Base-by-base conservation (phyloP, 176 grass and related monocot species). In the Oryza meridionalis region DNA sequence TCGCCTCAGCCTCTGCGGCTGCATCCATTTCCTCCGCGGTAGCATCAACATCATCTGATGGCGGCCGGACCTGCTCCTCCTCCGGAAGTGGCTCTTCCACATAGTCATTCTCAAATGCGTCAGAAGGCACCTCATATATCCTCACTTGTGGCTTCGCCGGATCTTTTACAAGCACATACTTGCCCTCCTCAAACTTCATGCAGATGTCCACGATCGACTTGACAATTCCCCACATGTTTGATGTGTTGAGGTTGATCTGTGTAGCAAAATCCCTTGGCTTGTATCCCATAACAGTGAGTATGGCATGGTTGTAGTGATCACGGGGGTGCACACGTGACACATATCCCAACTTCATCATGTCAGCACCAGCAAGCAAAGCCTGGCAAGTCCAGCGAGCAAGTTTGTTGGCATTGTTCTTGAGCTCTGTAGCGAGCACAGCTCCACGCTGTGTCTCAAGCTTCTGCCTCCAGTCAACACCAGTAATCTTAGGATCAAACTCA, bases 371-470 rank as follows among this genome's bases (percentile, higher is more conserved):
- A 7, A 96, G 90, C 84, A 96, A 82, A 47, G 94, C 91, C 68
- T 96, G 94, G 37, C 86, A 84, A 16, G 91, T 96, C 94, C 94
- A 96, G 79, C 91, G 88, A 42, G 94, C 94, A 72, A 96, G 91
- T 61, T 96, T 96, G 83, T 96, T 96, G 1, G 94, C 88, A 82
- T 96, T 96, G 86, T 96, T 96, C 88, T 96, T 96, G 72, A 96
- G 90, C 77, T 96, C 94, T 44, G 94, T 96, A 64, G 94, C 94
- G 64, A 96, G 90, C 24, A 96, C 94, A 27, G 94, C 94, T 0
- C 94, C 94, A 13, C 91, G 85, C 53, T 96, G 94, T 43, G 88
- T 93, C 84, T 96, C 94, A 7, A 96, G 94, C 86, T 96, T 96
- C 77, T 96, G 91, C 76, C 75, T 87, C 94, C 94, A 96, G 69